Evolutionary conservation across 352 stramenopile species (phyloP).

Genomic region (Albugo laibachii): DNA sequence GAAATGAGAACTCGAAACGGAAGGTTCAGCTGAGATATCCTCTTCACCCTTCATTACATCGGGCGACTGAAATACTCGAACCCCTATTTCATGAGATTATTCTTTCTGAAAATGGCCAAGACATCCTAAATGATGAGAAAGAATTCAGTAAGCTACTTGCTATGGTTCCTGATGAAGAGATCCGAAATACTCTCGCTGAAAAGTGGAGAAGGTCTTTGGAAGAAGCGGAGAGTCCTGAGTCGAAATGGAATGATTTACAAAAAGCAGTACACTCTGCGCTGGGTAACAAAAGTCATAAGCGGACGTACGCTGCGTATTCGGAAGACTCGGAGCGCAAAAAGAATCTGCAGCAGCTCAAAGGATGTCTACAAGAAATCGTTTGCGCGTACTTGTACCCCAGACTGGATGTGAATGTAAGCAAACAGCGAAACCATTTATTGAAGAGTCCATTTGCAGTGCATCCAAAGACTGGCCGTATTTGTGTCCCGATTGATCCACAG

Average conservation of each 20-base stretch:
- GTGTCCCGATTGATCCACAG: conserved; percentile 85
- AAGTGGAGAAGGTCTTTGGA: conserved; percentile 27
- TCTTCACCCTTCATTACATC: conserved; percentile 88
- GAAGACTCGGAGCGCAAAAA: conserved; percentile 30
- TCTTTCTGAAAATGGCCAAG: conserved; percentile 81
- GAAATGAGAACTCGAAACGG: conserved; percentile 71
- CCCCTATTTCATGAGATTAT: conserved; percentile 87
- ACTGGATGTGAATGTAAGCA: conserved; percentile 99
- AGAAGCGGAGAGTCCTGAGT: conserved; percentile 29
- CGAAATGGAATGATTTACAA: conserved; percentile 81
- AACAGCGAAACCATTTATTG: conserved; percentile 98
- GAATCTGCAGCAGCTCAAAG: conserved; percentile 44
- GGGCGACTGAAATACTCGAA: conserved; percentile 87
- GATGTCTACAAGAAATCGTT: conserved; percentile 90
- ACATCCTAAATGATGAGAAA: conserved; percentile 73
- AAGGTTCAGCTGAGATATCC: conserved; percentile 84
- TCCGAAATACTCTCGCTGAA: conserved; percentile 33
- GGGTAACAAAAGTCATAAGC: conserved; percentile 8
- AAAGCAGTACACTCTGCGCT: conserved; percentile 39
- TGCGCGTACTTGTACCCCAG: conserved; percentile 93
- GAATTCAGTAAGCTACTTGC: conserved; percentile 83
- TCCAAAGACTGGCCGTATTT: conserved; percentile 95
- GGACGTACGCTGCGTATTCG: not conserved
- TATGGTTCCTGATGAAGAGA: conserved; percentile 83
- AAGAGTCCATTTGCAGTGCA: conserved; percentile 98